A percentile compares a stretch with the other conserved stretches of the same genome.
phyloP scores from a whole-genome alignment of 257 asterid species.

The Gentiana macrophylla region DNA sequence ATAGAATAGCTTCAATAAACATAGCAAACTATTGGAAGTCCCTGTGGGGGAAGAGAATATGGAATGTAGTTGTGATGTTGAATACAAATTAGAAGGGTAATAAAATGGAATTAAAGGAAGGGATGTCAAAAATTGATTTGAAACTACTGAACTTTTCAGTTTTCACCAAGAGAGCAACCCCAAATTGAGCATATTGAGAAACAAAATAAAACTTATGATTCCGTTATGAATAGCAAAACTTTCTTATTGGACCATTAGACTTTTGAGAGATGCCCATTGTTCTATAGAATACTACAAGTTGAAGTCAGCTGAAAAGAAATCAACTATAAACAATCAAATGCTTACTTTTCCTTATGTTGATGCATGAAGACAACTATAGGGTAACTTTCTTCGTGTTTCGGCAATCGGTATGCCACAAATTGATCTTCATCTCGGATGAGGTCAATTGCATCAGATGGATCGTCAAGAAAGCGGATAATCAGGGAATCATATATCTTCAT shows the following conservation, averaged over 20 bases:
- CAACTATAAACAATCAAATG: slow-evolving; percentile 1
- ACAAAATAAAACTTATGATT: not conserved
- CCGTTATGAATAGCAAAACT: not conserved
- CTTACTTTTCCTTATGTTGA: slow-evolving; percentile 36
- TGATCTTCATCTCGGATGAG: slow-evolving; percentile 42
- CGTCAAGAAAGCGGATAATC: slow-evolving; percentile 31
- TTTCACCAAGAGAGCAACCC: too few species aligned
- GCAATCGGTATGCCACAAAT: slow-evolving; percentile 60
- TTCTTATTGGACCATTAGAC: not conserved
- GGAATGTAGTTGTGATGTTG: too few species aligned
- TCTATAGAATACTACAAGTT: not conserved
- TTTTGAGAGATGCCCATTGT: too few species aligned
- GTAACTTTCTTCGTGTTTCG: slow-evolving; percentile 33
- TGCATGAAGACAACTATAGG: slow-evolving; percentile 41
- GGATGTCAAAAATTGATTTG: too few species aligned
- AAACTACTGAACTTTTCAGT: too few species aligned
- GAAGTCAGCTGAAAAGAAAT: not conserved
- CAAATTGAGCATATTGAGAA: not conserved
- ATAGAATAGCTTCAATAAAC: too few species aligned
- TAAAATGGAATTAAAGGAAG: too few species aligned
- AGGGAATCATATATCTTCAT: slow-evolving; percentile 40
- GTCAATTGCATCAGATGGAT: slow-evolving; percentile 36
- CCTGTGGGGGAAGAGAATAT: too few species aligned
- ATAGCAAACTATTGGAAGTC: too few species aligned
- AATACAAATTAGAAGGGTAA: too few species aligned